phyloP scores from a whole-genome alignment of 805 yeast genomes.

The Spathaspora boniae region DNA sequence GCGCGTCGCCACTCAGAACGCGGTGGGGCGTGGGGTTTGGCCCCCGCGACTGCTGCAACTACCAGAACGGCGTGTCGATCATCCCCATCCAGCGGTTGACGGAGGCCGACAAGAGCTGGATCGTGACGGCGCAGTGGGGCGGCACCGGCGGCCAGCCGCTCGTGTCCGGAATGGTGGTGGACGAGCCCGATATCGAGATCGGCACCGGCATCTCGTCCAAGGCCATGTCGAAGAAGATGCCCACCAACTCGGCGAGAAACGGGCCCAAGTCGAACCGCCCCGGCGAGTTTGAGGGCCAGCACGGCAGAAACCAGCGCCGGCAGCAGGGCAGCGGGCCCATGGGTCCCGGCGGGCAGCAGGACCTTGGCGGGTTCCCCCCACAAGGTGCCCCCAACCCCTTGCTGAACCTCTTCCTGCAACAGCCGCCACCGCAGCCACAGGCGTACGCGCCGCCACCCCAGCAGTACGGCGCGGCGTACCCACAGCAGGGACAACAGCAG shows the following conservation, averaged over 20 bases:
- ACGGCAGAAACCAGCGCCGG: conserved; percentile 31
- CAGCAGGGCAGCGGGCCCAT: conserved; percentile 19
- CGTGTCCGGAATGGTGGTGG: conserved; percentile 75
- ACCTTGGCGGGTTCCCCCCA: conserved; percentile 28
- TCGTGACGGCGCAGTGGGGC: conserved; percentile 89
- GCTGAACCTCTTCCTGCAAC: conserved; percentile 40
- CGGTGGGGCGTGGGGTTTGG: conserved; percentile 99
- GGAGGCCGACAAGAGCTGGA: conserved; percentile 92
- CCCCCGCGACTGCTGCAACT: conserved; percentile 97
- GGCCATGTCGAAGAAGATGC: conserved; percentile 88
- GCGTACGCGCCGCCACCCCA: conserved; percentile 7
- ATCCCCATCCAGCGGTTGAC: conserved; percentile 87
- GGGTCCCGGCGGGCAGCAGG: conserved; percentile 37
- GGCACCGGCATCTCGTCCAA: conserved; percentile 93
- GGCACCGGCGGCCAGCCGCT: conserved; percentile 90
- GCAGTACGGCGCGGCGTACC: conserved; percentile 7
- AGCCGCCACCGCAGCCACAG: conserved; percentile 13
- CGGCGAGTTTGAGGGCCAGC: conserved; percentile 48
- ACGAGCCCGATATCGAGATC: conserved; percentile 96
- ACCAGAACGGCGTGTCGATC: conserved; percentile 82
- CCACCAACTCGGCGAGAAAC: conserved; percentile 79
- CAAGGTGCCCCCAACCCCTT: conserved; percentile 43
- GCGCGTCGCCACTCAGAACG: conserved; percentile 66
- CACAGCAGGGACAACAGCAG: conserved; percentile 8
- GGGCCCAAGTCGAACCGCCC: conserved; percentile 74